Conservation (phyloP, 768 basidiomycete genomes). For the Psilocybe azurescens region DNA sequence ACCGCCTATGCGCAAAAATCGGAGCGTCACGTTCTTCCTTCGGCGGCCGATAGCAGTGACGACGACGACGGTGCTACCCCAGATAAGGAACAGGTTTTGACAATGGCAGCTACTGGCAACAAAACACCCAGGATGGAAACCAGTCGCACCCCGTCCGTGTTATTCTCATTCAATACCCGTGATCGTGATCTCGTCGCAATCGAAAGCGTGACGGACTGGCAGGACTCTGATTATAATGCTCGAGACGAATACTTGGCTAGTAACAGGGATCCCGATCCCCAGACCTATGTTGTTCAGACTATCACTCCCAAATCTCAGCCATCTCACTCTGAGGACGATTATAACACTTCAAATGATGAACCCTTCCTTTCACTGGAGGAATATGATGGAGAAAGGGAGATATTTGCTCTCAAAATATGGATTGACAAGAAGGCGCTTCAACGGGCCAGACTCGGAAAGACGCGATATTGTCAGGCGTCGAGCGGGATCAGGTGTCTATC, state of each 20-base stretch:
- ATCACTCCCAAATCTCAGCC: background rate
- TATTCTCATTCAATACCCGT: background rate
- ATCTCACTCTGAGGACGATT: background rate
- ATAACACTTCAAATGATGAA: background rate
- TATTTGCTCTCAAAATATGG: conserved; percentile 12
- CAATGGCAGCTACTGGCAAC: background rate
- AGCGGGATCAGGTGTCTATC: conserved; percentile 1
- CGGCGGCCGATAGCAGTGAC: background rate
- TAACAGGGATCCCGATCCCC: background rate
- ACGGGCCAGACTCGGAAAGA: conserved; percentile 1
- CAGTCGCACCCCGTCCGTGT: background rate
- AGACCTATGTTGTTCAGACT: background rate
- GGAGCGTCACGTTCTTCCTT: background rate
- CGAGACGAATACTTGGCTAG: background rate
- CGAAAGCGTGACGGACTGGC: background rate
- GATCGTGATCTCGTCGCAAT: background rate
- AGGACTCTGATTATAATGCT: background rate
- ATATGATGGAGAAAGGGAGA: conserved; percentile 4
- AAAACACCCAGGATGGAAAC: background rate
- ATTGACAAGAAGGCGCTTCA: conserved; percentile 2
- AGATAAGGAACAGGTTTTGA: background rate
- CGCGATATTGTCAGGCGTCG: conserved; percentile 2
- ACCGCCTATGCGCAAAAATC: background rate
- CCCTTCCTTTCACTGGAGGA: conserved; percentile 8
- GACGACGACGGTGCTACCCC: too few species aligned